Evolutionary conservation across 2,329 filamentous ascomycete genomes (phyloP).

Genomic region (Tolypocladium amazonense): DNA sequence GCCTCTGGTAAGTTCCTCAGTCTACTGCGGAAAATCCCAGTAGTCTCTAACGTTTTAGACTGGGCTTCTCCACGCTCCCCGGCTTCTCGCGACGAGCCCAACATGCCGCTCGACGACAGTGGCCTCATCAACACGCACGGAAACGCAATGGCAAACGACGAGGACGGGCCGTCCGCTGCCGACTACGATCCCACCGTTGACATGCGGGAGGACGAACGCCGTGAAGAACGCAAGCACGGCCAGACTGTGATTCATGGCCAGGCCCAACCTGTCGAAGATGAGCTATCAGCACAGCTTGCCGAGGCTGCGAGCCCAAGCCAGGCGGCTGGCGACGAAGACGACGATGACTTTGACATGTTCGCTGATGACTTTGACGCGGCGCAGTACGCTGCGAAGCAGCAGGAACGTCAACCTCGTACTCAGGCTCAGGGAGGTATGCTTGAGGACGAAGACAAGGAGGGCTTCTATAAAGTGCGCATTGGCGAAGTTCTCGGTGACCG

Average conservation of each 20-base stretch:
- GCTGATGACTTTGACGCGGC: constrained; percentile 66
- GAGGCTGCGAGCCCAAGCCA: constrained; percentile 24
- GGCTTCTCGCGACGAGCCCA: constrained; percentile 38
- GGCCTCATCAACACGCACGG: constrained; percentile 54
- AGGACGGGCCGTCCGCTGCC: constrained; percentile 78
- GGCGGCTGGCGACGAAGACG: constrained; percentile 38
- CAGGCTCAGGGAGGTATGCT: constrained; percentile 67
- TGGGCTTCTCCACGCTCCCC: constrained; percentile 30
- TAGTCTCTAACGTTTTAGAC: constrained; percentile 18
- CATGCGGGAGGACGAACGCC: constrained; percentile 72
- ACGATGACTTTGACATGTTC: constrained; percentile 81
- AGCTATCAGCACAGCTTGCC: constrained; percentile 6
- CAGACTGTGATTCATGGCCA: constrained; percentile 41
- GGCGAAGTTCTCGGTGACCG: constrained; percentile 83
- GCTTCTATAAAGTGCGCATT: constrained; percentile 90
- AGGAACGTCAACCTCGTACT: constrained; percentile 37
- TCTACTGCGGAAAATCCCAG: neutral
- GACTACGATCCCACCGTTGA: constrained; percentile 86
- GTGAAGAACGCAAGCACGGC: constrained; percentile 54
- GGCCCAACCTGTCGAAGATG: constrained; percentile 15
- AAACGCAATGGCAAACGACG: constrained; percentile 28
- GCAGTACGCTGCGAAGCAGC: constrained; percentile 48
- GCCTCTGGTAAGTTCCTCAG: constrained; percentile 30
- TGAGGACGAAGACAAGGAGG: constrained; percentile 88
- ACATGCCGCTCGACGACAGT: constrained; percentile 56